A percentile compares a stretch with the other conserved stretches of the same genome.
Evolutionary conservation across 2,329 filamentous ascomycete genomes (phyloP).

Genomic region (Basipetospora sp.): DNA sequence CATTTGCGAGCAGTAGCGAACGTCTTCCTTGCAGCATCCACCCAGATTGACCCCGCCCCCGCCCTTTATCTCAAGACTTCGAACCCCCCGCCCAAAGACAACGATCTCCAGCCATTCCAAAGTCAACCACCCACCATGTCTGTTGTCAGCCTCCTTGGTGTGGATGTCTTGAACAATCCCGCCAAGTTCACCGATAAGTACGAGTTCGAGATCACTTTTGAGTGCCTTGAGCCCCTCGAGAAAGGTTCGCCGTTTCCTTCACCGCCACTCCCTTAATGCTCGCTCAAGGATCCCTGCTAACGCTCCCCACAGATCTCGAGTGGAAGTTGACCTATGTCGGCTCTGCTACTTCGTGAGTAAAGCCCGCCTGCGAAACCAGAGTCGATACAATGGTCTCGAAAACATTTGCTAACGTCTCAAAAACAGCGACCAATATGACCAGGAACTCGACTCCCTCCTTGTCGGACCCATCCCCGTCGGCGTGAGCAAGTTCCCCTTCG

Average conservation of each 20-base stretch:
- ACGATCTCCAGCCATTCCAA: too few species aligned
- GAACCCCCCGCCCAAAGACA: too few species aligned
- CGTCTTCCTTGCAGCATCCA: too few species aligned
- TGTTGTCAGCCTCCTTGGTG: conserved; percentile 86
- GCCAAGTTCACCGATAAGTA: conserved; percentile 86
- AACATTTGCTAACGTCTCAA: background rate
- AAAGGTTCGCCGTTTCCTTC: conserved; percentile 49
- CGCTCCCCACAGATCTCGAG: conserved; percentile 58
- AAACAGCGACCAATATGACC: conserved; percentile 86
- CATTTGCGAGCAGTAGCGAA: too few species aligned
- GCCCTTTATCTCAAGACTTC: too few species aligned
- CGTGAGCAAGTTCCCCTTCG: conserved; percentile 97
- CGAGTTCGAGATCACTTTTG: conserved; percentile 96
- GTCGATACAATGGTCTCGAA: too few species aligned
- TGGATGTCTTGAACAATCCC: conserved; percentile 94
- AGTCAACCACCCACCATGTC: conserved; percentile 48
- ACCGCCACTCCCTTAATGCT: background rate
- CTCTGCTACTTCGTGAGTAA: conserved; percentile 88
- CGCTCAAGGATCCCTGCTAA: conserved; percentile 9
- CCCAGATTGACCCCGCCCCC: too few species aligned
- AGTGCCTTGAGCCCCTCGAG: conserved; percentile 85
- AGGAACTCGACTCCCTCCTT: conserved; percentile 91
- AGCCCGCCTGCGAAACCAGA: too few species aligned
- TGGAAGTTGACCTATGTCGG: conserved; percentile 99
- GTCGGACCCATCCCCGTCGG: conserved; percentile 95